A percentile compares a stretch with the other conserved stretches of the same genome.
Conservation (phyloP, 208 protist genomes). For the Leishmania guyanensis region DNA sequence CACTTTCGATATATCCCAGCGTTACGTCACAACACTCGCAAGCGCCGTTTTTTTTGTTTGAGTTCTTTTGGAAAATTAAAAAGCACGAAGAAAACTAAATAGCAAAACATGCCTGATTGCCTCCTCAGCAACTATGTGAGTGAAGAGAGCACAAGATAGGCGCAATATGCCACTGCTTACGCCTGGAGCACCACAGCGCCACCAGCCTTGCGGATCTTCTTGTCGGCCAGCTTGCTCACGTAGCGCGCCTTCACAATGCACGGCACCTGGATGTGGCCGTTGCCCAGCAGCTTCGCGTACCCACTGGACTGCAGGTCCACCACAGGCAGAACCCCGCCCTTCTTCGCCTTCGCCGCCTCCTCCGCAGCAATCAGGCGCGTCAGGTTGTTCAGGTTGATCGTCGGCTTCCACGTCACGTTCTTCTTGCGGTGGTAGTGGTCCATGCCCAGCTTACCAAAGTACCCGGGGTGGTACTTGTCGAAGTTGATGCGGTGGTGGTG, state of each 20-base stretch:
- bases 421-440: slow-evolving; percentile 96
- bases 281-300: slow-evolving; percentile 99
- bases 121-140: not conserved
- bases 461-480: slow-evolving; percentile 99
- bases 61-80: not conserved
- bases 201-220: slow-evolving; percentile 99
- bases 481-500: slow-evolving; percentile 99
- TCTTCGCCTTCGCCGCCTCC: slow-evolving; percentile 73
- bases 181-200: slow-evolving; percentile 98
- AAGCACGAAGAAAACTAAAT: slow-evolving; percentile 6
- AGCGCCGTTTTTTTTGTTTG: no score
- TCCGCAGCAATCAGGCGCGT: slow-evolving; percentile 97
- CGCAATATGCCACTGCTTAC: slow-evolving; percentile 52
- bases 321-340: slow-evolving; percentile 95
- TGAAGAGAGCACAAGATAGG: slow-evolving; percentile 25
- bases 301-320: slow-evolving; percentile 97
- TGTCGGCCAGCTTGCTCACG: slow-evolving; percentile 98
- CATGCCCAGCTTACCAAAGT: slow-evolving; percentile 99
- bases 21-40: no score
- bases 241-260: slow-evolving; percentile 99
- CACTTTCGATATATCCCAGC: not conserved
- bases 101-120: slow-evolving; percentile 7
- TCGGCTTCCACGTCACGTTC: slow-evolving; percentile 94
- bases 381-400: slow-evolving; percentile 99
- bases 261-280: slow-evolving; percentile 97